Base-by-base conservation (phyloP, 805 yeast genomes). In the Suhomyces sp. region DNA sequence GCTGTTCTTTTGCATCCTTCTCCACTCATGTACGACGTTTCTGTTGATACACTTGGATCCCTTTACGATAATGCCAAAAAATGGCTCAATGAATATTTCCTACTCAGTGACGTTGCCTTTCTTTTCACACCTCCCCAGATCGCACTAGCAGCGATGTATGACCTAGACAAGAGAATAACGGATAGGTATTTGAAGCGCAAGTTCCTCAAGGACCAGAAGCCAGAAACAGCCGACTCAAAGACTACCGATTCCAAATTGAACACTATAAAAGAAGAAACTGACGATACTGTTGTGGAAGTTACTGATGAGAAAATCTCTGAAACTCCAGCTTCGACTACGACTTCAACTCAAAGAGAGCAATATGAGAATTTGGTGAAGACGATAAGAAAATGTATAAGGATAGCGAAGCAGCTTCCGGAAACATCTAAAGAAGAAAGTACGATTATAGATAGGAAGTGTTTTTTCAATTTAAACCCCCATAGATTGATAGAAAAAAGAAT, bases 121-220 rank as follows among this genome's bases (percentile, higher is more conserved):
- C 65, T 79, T 22, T 91, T 65, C 60, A 81, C 98, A 0, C 99
- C 99, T 1, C 96, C 98, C 1, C 98, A 93, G 53, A 86, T 93
- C 19, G 96, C 98, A 1, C 65, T 93, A 34, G 93, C 96, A 0
- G 87, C 93, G 11, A 69, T 90, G 53, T 77, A 83, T 62, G 70
- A 74, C 35, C 76, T 72, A 10, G 85, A 88, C 58, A 77, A 72
- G 43, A 76, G 72, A 16, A 60, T 85, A 24, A 76, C 84, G 2
- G 77, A 76, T 36, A 70, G 77, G 43, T 90, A 90, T 59, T 60
- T 91, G 44, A 72, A 73, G 44, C 69, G 73, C 46, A 86, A 84
- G 55, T 81, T 81, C 45, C 65, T 70, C 29, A 40, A 48, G 15
- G 41, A 39, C 6, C 26, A 38, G 17, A 23, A 35, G 28, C 10